Evolutionary conservation across 2,329 filamentous ascomycete species (phyloP).

Genomic region (Fusarium zealandicum): DNA sequence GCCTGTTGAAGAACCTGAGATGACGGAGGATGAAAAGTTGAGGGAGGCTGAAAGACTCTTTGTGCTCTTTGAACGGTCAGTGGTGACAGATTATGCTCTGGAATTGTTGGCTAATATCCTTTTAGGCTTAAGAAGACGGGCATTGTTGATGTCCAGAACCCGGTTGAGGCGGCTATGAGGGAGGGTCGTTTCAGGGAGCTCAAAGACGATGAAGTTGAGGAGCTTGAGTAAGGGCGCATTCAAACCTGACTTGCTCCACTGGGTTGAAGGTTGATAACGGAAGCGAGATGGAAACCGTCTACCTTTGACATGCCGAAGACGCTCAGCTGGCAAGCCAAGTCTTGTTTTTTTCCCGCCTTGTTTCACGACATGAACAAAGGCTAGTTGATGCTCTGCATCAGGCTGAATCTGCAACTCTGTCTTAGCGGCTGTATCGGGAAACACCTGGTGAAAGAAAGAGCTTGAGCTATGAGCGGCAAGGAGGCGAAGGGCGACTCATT

Average conservation of each 20-base stretch:
- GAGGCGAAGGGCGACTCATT: neutral
- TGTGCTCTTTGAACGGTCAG: constrained; percentile 85
- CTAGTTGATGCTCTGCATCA: neutral
- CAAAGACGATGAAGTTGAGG: constrained; percentile 58
- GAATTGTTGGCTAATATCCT: constrained; percentile 24
- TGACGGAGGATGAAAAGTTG: constrained; percentile 93
- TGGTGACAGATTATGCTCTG: neutral
- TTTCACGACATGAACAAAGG: constrained; percentile 8
- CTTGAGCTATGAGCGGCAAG: neutral
- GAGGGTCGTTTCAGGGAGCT: constrained; percentile 77
- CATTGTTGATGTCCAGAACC: constrained; percentile 79
- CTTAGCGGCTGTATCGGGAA: neutral
- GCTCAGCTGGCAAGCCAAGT: neutral
- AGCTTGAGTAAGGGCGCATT: constrained; percentile 45
- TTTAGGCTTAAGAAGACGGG: constrained; percentile 73
- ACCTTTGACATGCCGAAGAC: neutral
- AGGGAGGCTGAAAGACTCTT: constrained; percentile 88
- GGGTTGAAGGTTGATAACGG: neutral
- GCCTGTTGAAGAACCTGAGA: constrained; percentile 66
- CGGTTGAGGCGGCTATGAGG: constrained; percentile 72
- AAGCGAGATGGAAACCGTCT: too few species aligned
- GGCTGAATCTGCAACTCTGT: neutral
- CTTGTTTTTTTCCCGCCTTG: neutral
- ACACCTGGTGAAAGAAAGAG: neutral
- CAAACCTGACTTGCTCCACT: neutral